Evolutionary conservation across 495 filamentous ascomycete species (phyloP).

Genomic region (Evernia prunastri): DNA sequence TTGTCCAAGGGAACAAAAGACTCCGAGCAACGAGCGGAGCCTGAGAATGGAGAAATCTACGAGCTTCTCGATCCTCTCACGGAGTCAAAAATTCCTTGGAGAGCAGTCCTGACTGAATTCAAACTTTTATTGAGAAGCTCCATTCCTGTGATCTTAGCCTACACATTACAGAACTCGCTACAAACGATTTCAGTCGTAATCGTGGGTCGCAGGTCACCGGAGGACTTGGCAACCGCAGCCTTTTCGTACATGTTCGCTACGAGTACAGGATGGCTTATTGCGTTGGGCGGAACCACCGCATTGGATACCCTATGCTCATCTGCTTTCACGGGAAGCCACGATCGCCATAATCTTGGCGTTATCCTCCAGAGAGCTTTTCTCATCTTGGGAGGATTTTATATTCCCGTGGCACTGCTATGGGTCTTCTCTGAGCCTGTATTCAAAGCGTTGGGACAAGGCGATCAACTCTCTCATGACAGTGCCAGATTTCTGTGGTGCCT

Average conservation of each 20-base stretch:
- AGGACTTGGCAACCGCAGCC: conserved; percentile 74
- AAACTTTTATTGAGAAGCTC: conserved; percentile 61
- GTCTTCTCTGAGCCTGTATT: conserved; percentile 71
- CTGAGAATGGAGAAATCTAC: conserved; percentile 8
- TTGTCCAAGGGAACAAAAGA: conserved; percentile 37
- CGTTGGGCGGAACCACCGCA: conserved; percentile 84
- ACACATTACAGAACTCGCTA: conserved; percentile 81
- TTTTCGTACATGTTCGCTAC: conserved; percentile 95
- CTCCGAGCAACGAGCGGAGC: conserved; percentile 15
- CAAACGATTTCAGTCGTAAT: conserved; percentile 82
- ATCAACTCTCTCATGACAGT: conserved; percentile 67
- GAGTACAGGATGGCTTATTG: conserved; percentile 86
- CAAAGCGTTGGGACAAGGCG: conserved; percentile 68
- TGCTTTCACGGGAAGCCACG: conserved; percentile 76
- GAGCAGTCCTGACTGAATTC: conserved; percentile 54
- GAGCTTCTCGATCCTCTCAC: conserved; percentile 21
- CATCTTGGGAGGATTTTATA: conserved; percentile 66
- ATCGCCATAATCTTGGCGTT: conserved; percentile 76
- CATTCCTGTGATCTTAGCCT: conserved; percentile 79
- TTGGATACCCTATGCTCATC: conserved; percentile 83
- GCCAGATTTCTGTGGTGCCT: conserved; percentile 69
- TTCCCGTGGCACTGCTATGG: conserved; percentile 73
- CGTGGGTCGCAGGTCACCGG: conserved; percentile 72
- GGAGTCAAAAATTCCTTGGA: conserved; percentile 16
- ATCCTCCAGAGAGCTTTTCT: conserved; percentile 75